Percentiles rank a stretch among this genome's conserved stretches.
phyloP scores from a whole-genome alignment of 345 rosid genomes.

The Corchorus olitorius region DNA sequence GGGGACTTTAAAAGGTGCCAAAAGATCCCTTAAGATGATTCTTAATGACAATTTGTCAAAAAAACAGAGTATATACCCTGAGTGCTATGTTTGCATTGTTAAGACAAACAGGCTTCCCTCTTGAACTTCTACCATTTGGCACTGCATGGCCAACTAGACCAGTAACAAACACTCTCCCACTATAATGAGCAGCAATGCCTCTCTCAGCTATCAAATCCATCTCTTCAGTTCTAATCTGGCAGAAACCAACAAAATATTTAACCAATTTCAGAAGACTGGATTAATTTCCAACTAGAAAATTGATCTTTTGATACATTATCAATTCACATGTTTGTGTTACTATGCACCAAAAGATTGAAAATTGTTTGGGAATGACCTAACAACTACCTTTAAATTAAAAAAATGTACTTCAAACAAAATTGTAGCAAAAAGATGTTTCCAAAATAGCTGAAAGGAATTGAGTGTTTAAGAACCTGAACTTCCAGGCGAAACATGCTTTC shows the following conservation, averaged over 20 bases:
- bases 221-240: constrained; percentile 96
- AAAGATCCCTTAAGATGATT: constrained; percentile 20
- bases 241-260: constrained; percentile 7
- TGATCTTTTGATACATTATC: not conserved
- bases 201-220: constrained; percentile 97
- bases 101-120: constrained; percentile 81
- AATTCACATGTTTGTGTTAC: not conserved
- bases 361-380: not conserved
- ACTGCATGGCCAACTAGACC: constrained; percentile 74
- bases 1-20: constrained; percentile 10
- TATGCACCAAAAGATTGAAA: not conserved
- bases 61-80: constrained; percentile 56
- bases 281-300: not conserved
- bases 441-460: not conserved
- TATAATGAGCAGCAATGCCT: constrained; percentile 97
- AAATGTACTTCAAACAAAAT: not conserved
- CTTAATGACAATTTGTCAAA: constrained; percentile 25
- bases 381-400: not conserved
- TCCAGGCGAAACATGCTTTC: constrained; percentile 91
- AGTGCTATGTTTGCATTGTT: constrained; percentile 92
- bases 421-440: not conserved
- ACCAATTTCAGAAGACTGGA: not conserved
- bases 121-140: constrained; percentile 65
- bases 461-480: constrained; percentile 60
- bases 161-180: constrained; percentile 77